phyloP scores from a whole-genome alignment of 2,329 filamentous ascomycete genomes.

The Lomentospora prolificans region DNA sequence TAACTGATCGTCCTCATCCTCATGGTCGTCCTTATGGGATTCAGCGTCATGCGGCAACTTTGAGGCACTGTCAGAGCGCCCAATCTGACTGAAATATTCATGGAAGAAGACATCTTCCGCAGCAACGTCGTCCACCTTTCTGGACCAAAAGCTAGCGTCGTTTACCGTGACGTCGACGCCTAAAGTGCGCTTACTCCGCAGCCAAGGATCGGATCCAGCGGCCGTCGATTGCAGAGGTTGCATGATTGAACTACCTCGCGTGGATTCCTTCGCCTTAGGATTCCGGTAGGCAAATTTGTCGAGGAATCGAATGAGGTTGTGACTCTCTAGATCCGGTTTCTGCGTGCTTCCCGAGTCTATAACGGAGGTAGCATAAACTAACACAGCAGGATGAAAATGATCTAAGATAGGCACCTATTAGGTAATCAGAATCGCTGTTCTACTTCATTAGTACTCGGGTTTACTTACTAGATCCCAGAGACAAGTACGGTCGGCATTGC shows the following conservation, averaged over 20 bases:
- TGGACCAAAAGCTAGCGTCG: slow-evolving; percentile 81
- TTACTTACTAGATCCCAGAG: slow-evolving; percentile 75
- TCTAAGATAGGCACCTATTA: slow-evolving; percentile 52
- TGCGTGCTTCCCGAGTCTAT: slow-evolving; percentile 62
- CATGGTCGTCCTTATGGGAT: slow-evolving; percentile 38
- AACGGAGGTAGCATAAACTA: slow-evolving; percentile 67
- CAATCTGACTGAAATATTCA: slow-evolving; percentile 77
- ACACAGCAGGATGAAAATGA: slow-evolving; percentile 91
- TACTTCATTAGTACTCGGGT: not conserved
- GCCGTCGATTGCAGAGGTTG: slow-evolving; percentile 61
- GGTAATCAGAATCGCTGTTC: slow-evolving; percentile 1
- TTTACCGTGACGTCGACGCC: slow-evolving; percentile 50
- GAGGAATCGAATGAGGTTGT: slow-evolving; percentile 89
- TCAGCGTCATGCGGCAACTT: slow-evolving; percentile 41
- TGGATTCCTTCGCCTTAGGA: slow-evolving; percentile 59
- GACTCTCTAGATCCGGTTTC: slow-evolving; percentile 83
- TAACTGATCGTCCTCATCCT: slow-evolving; percentile 57
- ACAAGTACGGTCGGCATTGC: slow-evolving; percentile 86
- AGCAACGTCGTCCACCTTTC: slow-evolving; percentile 77
- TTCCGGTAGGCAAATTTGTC: slow-evolving; percentile 99
- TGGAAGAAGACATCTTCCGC: slow-evolving; percentile 98
- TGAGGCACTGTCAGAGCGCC: slow-evolving; percentile 48
- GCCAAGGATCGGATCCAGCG: slow-evolving; percentile 45
- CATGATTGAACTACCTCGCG: slow-evolving; percentile 87
- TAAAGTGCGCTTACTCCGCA: slow-evolving; percentile 38